phyloP scores from a whole-genome alignment of 306 rosid genomes.

The Quercus alba region DNA sequence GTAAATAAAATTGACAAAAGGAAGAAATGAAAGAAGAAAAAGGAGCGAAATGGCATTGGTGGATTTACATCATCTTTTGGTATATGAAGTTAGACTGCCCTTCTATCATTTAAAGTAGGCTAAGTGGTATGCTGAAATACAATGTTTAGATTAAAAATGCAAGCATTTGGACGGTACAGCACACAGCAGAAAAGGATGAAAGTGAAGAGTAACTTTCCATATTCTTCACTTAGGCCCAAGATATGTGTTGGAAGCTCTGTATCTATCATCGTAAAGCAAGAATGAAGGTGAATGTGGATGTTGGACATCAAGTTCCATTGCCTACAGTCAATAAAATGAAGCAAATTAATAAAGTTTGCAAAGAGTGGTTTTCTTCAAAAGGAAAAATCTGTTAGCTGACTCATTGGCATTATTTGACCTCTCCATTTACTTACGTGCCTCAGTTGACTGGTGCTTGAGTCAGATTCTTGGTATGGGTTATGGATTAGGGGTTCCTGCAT shows the following conservation, averaged over 20 bases:
- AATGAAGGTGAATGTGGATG: slow-evolving; percentile 48
- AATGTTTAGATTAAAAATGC: background rate
- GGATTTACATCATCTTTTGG: background rate
- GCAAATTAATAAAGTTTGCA: slow-evolving; percentile 15
- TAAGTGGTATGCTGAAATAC: background rate
- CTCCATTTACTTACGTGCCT: slow-evolving; percentile 36
- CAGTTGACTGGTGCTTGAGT: slow-evolving; percentile 41
- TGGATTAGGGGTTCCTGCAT: slow-evolving; percentile 46
- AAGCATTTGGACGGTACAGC: slow-evolving; percentile 23
- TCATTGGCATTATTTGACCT: slow-evolving; percentile 6
- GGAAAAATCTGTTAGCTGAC: background rate
- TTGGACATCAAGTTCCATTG: slow-evolving; percentile 51
- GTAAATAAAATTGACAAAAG: background rate
- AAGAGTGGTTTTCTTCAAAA: background rate
- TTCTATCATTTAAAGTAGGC: background rate
- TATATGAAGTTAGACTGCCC: background rate
- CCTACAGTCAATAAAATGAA: slow-evolving; percentile 37
- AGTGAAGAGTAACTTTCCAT: slow-evolving; percentile 13
- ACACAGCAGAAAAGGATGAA: slow-evolving; percentile 7
- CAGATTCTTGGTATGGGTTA: slow-evolving; percentile 37
- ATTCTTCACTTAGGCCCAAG: slow-evolving; percentile 21
- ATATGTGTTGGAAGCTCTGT: slow-evolving; percentile 35
- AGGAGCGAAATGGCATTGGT: background rate
- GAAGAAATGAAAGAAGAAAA: no score
- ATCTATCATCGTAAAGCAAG: slow-evolving; percentile 44